Conservation (phyloP, 2,329 filamentous ascomycete species). For the Fonsecaea monophora region DNA sequence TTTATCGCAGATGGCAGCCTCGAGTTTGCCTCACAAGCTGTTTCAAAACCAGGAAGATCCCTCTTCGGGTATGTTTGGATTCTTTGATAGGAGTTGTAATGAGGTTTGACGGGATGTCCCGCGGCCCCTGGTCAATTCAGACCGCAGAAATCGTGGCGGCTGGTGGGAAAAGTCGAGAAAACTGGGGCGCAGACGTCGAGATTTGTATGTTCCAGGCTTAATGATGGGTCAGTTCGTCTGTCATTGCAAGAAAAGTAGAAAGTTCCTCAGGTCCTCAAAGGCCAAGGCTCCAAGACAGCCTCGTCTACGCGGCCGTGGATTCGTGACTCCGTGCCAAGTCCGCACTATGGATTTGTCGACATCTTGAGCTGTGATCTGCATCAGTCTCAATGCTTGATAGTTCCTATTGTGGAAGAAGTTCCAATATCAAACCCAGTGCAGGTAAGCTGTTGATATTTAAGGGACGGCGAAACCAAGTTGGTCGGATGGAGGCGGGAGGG, state of each 20-base stretch:
- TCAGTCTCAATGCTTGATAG: neutral
- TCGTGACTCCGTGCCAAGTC: slow-evolving; percentile 10
- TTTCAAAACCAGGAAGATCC: neutral
- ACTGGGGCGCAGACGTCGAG: neutral
- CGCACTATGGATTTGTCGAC: slow-evolving; percentile 4
- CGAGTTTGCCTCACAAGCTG: neutral
- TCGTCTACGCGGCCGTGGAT: slow-evolving; percentile 18
- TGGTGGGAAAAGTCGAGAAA: neutral
- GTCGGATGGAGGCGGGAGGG: slow-evolving; percentile 2
- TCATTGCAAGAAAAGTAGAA: neutral
- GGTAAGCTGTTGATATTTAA: neutral
- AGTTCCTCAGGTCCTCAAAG: slow-evolving; percentile 9
- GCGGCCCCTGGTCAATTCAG: neutral
- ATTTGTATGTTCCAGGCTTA: neutral
- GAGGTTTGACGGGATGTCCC: neutral
- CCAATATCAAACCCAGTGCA: neutral
- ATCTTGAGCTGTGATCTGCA: slow-evolving; percentile 12
- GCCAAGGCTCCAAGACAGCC: slow-evolving; percentile 37
- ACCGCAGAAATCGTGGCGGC: neutral
- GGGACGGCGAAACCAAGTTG: neutral
- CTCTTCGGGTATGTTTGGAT: neutral
- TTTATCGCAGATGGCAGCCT: neutral
- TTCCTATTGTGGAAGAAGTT: neutral
- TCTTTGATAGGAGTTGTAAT: neutral
- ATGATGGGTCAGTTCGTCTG: neutral